Base-by-base conservation (phyloP, 225 moss, liverwort and hornwort species). In the Polytrichum formosum region DNA sequence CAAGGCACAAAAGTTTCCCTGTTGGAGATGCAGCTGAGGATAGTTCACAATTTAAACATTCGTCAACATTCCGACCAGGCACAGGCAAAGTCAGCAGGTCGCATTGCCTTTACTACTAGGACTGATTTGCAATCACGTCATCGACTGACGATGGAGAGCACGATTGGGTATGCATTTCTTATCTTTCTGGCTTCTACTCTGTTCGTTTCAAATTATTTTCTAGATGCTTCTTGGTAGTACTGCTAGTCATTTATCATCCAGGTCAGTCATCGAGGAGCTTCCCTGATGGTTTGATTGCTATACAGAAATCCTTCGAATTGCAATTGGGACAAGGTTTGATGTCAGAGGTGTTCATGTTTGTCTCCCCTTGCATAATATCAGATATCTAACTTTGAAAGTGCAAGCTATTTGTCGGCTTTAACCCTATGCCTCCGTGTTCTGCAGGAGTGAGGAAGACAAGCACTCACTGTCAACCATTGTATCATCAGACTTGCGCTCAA, bases 41-140 rank as follows among this genome's bases (percentile, higher is more conserved):
- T 84, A 70, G 69, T 83, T 65, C 77, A 83, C 53, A 77, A 71
- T 55, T 46, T 86, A 54, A 53, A 73, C 62, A 77, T 7, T 25
- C 58, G 63, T 63, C 71, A 75, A 55, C 77, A 69, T 58, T 56
- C 55, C 46, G 72, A 63, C 65, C 78, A 70, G 66, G 68, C 74
- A 33, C 64, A 73, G 46, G 30, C 77, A 25, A 82, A 86, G 73
- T 71, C 79, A 65, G 72, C 71, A 37, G 84, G 81, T 61, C 72
- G 67, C 62, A 75, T 86, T 68, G 79, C 81, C 72, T 61, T 86
- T 28, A 73, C 81, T 26, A 66, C 83, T 55, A 79, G 55, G 67
- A 84, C 89, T 5, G 79, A 89, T 67, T 71, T 89, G 71, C 86
- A 77, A 55, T 81, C 77, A 77, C 84, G 77, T 53, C 86, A 86